Percentiles rank a stretch among this genome's conserved stretches.
Evolutionary conservation across 495 filamentous ascomycete genomes (phyloP).

Genomic region (Haplographium delicatum): DNA sequence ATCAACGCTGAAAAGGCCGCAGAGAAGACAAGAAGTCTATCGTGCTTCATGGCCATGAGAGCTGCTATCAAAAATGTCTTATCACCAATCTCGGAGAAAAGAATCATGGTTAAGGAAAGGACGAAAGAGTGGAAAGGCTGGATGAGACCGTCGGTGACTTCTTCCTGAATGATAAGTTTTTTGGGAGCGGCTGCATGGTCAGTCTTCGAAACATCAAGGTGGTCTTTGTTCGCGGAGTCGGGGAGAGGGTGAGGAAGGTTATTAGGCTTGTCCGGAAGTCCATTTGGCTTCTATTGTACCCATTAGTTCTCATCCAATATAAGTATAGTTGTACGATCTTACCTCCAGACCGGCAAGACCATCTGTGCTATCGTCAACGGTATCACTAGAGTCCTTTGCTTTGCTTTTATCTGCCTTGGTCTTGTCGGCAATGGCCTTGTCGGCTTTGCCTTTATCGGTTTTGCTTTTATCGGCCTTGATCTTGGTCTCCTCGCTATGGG

Average conservation of each 20-base stretch:
- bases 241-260: conserved; percentile 72
- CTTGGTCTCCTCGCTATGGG: conserved; percentile 68
- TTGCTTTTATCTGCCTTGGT: no score
- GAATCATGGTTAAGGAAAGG: conserved; percentile 93
- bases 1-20: conserved; percentile 89
- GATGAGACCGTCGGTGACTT: conserved; percentile 58
- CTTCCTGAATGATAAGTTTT: conserved; percentile 24
- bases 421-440: conserved; percentile 28
- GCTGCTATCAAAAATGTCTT: conserved; percentile 98
- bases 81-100: conserved; percentile 96
- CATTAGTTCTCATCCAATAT: conserved; percentile 12
- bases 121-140: conserved; percentile 87
- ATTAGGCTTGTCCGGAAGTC: conserved; percentile 74
- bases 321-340: conserved; percentile 15
- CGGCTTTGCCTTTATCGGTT: no score
- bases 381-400: conserved; percentile 21
- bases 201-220: conserved; percentile 59
- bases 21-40: conserved; percentile 85
- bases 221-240: conserved; percentile 58
- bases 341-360: conserved; percentile 65
- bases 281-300: conserved; percentile 64
- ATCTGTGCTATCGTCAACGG: conserved; percentile 32
- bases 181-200: conserved; percentile 26
- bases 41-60: conserved; percentile 98
- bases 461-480: conserved; percentile 37